Evolutionary conservation across 2,329 filamentous ascomycete species (phyloP).

Genomic region (Chrysosporium keratinophilum): DNA sequence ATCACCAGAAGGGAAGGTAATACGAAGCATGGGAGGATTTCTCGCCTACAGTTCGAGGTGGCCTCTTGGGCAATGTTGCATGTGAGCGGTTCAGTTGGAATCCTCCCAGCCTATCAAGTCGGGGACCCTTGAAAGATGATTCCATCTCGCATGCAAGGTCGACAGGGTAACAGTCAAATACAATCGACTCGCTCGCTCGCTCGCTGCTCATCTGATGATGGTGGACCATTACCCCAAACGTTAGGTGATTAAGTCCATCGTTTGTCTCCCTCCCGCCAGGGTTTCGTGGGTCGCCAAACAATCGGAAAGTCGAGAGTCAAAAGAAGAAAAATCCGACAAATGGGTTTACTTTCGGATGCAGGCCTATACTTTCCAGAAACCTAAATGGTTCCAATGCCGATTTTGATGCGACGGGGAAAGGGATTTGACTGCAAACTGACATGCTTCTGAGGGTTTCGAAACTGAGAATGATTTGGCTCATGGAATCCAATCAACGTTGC

Average conservation of each 20-base stretch:
- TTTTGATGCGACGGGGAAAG: too few species aligned
- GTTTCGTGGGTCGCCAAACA: background rate
- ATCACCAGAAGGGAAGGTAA: background rate
- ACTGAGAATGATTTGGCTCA: too few species aligned
- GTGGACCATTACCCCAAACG: too few species aligned
- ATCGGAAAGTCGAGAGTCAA: too few species aligned
- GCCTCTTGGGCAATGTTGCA: background rate
- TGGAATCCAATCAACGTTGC: too few species aligned
- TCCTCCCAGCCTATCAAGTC: background rate
- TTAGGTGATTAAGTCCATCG: too few species aligned
- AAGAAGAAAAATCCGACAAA: too few species aligned
- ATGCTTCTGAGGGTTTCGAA: too few species aligned
- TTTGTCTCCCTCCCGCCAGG: background rate
- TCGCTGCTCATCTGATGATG: too few species aligned
- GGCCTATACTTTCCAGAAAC: background rate
- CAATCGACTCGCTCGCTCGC: too few species aligned
- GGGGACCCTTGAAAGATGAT: background rate
- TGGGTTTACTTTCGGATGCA: background rate
- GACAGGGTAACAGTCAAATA: background rate
- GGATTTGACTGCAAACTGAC: too few species aligned
- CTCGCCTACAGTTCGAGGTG: background rate
- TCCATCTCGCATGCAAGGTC: background rate
- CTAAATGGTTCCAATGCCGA: background rate
- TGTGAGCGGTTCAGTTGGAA: background rate
- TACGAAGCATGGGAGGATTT: background rate